Evolutionary conservation across 73 alveolate species (phyloP).

Genomic region (Paramecium tetraurelia): DNA sequence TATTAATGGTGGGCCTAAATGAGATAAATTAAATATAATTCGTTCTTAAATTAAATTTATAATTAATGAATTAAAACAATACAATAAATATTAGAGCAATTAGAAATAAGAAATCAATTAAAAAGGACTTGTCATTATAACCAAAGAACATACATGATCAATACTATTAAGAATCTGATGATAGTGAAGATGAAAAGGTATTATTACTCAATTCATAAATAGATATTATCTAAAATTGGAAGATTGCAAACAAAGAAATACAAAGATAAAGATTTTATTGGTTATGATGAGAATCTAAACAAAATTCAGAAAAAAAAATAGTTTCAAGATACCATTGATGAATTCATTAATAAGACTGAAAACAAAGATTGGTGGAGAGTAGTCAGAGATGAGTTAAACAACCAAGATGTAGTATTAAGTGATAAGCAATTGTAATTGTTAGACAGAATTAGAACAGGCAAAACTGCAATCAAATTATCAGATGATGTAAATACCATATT

Average conservation of each 20-base stretch:
- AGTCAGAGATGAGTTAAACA: conserved; percentile 90
- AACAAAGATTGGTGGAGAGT: conserved; percentile 98
- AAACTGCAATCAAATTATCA: conserved; percentile 70
- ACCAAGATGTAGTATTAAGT: conserved; percentile 85
- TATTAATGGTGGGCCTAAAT: conserved; percentile 52
- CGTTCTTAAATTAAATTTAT: not conserved
- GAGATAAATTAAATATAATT: not conserved
- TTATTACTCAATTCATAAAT: not conserved
- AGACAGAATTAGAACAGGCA: conserved; percentile 87
- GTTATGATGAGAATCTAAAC: conserved; percentile 43
- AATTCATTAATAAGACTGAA: conserved; percentile 85
- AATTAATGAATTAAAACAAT: conserved; percentile 41
- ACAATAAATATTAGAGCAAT: conserved; percentile 15
- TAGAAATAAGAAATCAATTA: conserved; percentile 32
- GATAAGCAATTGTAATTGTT: conserved; percentile 90
- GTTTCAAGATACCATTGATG: conserved; percentile 71
- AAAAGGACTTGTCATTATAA: not conserved
- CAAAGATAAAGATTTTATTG: conserved; percentile 37
- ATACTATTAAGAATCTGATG: conserved; percentile 40
- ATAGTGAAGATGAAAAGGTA: conserved; percentile 49
- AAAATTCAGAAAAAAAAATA: not conserved
- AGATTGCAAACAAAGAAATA: conserved; percentile 46
- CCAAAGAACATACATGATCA: conserved; percentile 1
- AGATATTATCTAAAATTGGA: conserved; percentile 39
- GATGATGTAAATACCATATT: conserved; percentile 43